These are phyloP conservation scores for Dichotomopilus funicola DNA, from an alignment of 2,329 filamentous ascomycete species.

Conservation along the genomic window DNA sequence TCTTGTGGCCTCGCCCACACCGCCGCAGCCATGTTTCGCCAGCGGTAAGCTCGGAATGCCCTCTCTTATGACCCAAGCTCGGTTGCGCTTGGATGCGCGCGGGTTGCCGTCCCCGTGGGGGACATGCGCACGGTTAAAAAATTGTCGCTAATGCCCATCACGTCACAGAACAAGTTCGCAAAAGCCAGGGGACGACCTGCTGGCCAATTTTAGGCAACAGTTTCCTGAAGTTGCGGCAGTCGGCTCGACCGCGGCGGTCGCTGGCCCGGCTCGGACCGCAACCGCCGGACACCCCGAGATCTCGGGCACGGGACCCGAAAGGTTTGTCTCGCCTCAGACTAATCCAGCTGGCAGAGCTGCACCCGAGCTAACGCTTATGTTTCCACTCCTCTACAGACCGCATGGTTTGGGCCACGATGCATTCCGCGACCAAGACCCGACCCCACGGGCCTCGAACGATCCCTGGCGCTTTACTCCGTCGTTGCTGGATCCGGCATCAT, in stretches of 20 bases:
- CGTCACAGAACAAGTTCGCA: constrained; percentile 62
- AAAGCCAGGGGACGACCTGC: constrained; percentile 79
- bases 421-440: constrained; percentile 70
- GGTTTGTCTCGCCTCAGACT: constrained; percentile 21
- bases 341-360: not conserved
- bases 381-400: constrained; percentile 36
- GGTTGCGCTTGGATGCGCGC: not conserved
- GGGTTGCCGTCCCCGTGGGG: not conserved
- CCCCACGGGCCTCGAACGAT: constrained; percentile 71
- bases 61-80: not conserved
- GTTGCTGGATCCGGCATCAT: constrained; percentile 77
- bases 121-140: not conserved
- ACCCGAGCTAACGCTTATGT: not conserved
- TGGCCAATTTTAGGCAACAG: constrained; percentile 74
- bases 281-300: constrained; percentile 29
- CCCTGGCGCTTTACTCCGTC: constrained; percentile 85
- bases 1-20: not conserved
- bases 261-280: constrained; percentile 34
- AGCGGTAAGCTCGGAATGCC: constrained; percentile 14
- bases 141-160: not conserved
- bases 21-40: constrained; percentile 19
- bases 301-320: constrained; percentile 27
- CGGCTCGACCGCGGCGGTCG: constrained; percentile 39
- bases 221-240: constrained; percentile 67
- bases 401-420: constrained; percentile 35